Percentiles rank a stretch among this genome's conserved stretches.
Conservation (phyloP, 192 early-diverging fungal genomes). For the Geranomyces variabilis region DNA sequence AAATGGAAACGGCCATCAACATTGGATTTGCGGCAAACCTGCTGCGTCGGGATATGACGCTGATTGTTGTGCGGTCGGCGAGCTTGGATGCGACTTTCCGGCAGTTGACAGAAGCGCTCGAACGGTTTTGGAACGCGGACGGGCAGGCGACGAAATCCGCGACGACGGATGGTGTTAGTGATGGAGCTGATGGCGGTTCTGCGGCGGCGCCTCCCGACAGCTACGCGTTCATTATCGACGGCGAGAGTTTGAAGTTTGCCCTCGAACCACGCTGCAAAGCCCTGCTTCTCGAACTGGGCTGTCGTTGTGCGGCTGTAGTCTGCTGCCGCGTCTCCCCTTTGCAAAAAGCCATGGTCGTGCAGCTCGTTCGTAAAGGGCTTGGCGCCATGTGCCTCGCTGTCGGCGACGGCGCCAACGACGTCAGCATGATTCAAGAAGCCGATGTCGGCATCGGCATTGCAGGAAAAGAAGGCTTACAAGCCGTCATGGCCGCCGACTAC, state of each 20-base stretch:
- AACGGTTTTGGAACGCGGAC: conserved; percentile 56
- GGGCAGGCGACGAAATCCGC: conserved; percentile 27
- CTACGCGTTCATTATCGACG: conserved; percentile 60
- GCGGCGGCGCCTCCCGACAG: neutral
- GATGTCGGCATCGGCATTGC: conserved; percentile 67
- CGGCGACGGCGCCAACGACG: conserved; percentile 67
- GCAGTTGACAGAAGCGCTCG: conserved; percentile 62
- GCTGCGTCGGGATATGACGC: conserved; percentile 48
- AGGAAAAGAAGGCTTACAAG: conserved; percentile 76
- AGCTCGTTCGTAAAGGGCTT: conserved; percentile 79
- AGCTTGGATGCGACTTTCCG: conserved; percentile 53
- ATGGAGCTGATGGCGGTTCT: neutral
- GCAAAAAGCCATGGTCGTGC: conserved; percentile 95
- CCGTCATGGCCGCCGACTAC: conserved; percentile 94
- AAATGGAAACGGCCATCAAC: conserved; percentile 98
- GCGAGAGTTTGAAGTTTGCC: conserved; percentile 62
- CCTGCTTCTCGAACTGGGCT: conserved; percentile 58
- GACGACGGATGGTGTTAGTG: conserved; percentile 18
- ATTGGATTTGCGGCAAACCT: conserved; percentile 85
- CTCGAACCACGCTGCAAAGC: conserved; percentile 66
- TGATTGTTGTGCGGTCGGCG: conserved; percentile 56
- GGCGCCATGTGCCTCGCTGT: conserved; percentile 76
- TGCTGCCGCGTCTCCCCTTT: conserved; percentile 92
- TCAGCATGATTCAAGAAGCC: conserved; percentile 68
- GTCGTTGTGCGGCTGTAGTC: conserved; percentile 73